Conservation (phyloP, 129 eudicot species). For the Smallanthus sonchifolius region DNA sequence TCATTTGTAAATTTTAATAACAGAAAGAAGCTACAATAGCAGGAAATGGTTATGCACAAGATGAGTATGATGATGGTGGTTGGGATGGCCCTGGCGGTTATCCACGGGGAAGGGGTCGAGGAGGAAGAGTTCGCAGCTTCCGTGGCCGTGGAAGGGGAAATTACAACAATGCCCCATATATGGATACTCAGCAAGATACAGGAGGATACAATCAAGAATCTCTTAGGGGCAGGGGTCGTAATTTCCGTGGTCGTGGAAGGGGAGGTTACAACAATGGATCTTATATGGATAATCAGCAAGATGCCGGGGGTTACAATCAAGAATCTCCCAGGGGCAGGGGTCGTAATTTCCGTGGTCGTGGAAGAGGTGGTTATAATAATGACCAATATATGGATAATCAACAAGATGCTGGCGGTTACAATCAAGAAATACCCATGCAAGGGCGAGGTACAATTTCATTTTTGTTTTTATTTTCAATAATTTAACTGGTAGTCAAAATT, state of each 20-base stretch:
- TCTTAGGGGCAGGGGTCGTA: slow-evolving; percentile 73
- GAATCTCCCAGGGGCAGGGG: slow-evolving; percentile 85
- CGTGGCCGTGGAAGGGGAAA: slow-evolving; percentile 95
- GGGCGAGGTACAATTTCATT: slow-evolving; percentile 36
- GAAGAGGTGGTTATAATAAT: slow-evolving; percentile 64
- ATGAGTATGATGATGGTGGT: slow-evolving; percentile 84
- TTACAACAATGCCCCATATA: slow-evolving; percentile 45
- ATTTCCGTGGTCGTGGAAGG: slow-evolving; percentile 88
- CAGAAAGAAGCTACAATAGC: not conserved
- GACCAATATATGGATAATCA: slow-evolving; percentile 56
- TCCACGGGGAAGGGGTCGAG: slow-evolving; percentile 77
- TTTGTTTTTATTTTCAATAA: not conserved
- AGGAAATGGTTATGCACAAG: slow-evolving; percentile 71
- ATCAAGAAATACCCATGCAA: slow-evolving; percentile 56
- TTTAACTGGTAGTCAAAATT: not conserved
- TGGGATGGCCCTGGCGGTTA: slow-evolving; percentile 71
- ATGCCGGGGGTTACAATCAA: slow-evolving; percentile 63
- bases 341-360: slow-evolving; percentile 76
- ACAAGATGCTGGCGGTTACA: slow-evolving; percentile 65
- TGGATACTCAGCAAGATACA: slow-evolving; percentile 55
- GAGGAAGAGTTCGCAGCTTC: slow-evolving; percentile 75
- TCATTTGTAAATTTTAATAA: not conserved
- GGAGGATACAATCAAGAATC: slow-evolving; percentile 77
- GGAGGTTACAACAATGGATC: slow-evolving; percentile 69
- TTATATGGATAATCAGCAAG: slow-evolving; percentile 55